These are phyloP conservation scores for Solanum chiquidenum DNA, from an alignment of 257 asterid genomes.

Conservation along the genomic window DNA sequence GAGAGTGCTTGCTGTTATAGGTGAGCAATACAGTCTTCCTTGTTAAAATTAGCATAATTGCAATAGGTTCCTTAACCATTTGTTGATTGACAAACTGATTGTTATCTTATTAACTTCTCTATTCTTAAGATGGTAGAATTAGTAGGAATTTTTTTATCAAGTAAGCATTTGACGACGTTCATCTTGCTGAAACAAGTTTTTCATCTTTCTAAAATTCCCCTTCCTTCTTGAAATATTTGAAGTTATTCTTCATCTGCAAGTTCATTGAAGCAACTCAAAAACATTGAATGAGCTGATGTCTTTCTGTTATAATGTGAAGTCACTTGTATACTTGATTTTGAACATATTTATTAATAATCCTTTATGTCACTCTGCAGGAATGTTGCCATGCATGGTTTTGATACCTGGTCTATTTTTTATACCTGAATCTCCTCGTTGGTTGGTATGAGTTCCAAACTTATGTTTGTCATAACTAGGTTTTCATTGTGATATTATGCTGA, in stretches of 20 bases:
- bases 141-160: not conserved
- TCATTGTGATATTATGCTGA: not conserved
- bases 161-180: not conserved
- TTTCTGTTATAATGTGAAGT: not conserved
- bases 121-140: not conserved
- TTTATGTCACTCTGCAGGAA: conserved; percentile 28
- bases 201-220: not conserved
- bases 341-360: not conserved
- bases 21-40: conserved; percentile 22
- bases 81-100: not conserved
- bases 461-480: not conserved
- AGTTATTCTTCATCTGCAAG: not conserved
- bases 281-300: not conserved
- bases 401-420: conserved; percentile 84
- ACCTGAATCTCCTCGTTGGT: conserved; percentile 98
- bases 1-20: conserved; percentile 80
- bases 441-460: conserved; percentile 46
- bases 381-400: conserved; percentile 73
- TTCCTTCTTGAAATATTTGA: not conserved
- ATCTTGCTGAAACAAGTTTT: not conserved
- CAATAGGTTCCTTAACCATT: not conserved
- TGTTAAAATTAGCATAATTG: not conserved
- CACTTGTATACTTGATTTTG: not conserved
- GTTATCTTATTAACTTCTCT: not conserved
- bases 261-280: not conserved